Evolutionary conservation across 345 rosid species (phyloP).

Genomic region (Orychophragmus violaceus): DNA sequence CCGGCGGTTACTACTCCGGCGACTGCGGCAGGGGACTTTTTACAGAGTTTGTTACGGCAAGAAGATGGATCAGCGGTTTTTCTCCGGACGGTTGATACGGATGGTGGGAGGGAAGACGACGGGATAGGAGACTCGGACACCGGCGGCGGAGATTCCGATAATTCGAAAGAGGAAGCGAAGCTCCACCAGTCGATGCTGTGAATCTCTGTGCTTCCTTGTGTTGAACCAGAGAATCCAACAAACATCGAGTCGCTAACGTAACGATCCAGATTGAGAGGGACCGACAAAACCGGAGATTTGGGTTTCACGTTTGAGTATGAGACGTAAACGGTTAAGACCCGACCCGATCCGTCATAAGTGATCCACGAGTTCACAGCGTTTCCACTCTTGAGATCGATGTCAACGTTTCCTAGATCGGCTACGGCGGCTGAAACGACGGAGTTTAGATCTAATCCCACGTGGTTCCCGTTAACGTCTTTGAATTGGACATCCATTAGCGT

Average conservation of each 20-base stretch:
- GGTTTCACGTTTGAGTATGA: constrained; percentile 92
- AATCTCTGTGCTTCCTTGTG: constrained; percentile 95
- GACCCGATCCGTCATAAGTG: constrained; percentile 53
- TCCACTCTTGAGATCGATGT: constrained; percentile 88
- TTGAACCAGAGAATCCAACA: constrained; percentile 97
- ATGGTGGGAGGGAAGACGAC: constrained; percentile 36
- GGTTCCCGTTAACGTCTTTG: constrained; percentile 87
- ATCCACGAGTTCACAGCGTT: constrained; percentile 84
- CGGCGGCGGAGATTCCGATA: constrained; percentile 57
- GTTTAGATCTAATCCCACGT: constrained; percentile 89
- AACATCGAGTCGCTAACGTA: constrained; percentile 85
- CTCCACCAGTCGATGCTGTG: constrained; percentile 98
- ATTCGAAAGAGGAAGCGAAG: constrained; percentile 56
- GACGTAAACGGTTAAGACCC: constrained; percentile 44
- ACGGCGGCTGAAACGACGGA: constrained; percentile 66
- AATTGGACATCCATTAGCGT: constrained; percentile 86
- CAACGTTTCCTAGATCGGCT: constrained; percentile 54
- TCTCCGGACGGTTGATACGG: constrained; percentile 24
- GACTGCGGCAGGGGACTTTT: constrained; percentile 82
- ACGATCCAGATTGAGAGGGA: constrained; percentile 61
- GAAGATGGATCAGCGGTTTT: constrained; percentile 40
- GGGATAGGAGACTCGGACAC: constrained; percentile 61
- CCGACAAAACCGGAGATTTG: constrained; percentile 50
- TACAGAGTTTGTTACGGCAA: constrained; percentile 81
- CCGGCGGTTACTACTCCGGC: constrained; percentile 95